Conservation (phyloP, 1,139 yeast species). For the Debaryomycetaceae sp. region DNA sequence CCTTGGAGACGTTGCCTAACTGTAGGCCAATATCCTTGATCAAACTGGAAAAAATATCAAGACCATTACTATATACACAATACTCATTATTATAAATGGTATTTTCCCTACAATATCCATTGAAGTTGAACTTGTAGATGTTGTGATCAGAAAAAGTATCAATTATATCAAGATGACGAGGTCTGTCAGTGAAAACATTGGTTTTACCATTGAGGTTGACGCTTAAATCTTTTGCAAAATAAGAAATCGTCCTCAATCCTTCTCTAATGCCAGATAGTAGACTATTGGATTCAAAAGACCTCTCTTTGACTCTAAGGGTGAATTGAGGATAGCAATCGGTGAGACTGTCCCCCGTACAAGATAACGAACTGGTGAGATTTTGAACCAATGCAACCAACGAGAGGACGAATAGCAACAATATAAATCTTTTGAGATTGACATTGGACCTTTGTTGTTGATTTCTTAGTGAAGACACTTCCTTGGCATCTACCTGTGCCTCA, state of each 20-base stretch:
- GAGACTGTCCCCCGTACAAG: slow-evolving; percentile 9
- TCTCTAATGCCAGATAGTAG: slow-evolving; percentile 43
- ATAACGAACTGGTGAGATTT: slow-evolving; percentile 8
- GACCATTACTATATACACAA: slow-evolving; percentile 40
- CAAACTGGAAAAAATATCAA: slow-evolving; percentile 45
- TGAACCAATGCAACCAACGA: slow-evolving; percentile 7
- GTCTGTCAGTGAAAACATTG: slow-evolving; percentile 11
- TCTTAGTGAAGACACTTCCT: background rate
- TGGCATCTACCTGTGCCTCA: background rate
- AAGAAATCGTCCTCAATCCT: slow-evolving; percentile 50
- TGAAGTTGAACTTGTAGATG: slow-evolving; percentile 40
- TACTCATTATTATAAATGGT: slow-evolving; percentile 13
- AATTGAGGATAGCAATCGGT: slow-evolving; percentile 45
- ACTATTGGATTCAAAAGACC: slow-evolving; percentile 30
- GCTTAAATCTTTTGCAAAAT: slow-evolving; percentile 53
- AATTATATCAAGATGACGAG: slow-evolving; percentile 24
- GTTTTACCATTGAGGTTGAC: slow-evolving; percentile 25
- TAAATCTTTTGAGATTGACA: slow-evolving; percentile 1
- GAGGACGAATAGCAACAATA: slow-evolving; percentile 5
- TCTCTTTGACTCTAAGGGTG: slow-evolving; percentile 35
- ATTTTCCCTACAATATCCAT: slow-evolving; percentile 49
- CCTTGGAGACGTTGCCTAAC: slow-evolving; percentile 38
- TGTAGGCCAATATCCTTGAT: slow-evolving; percentile 51
- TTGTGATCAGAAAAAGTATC: slow-evolving; percentile 46
- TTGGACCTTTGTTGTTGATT: slow-evolving; percentile 3